Percentiles rank a stretch among this genome's conserved stretches.
Conservation (phyloP, 345 rosid genomes). For the Aurinia saxatilis region DNA sequence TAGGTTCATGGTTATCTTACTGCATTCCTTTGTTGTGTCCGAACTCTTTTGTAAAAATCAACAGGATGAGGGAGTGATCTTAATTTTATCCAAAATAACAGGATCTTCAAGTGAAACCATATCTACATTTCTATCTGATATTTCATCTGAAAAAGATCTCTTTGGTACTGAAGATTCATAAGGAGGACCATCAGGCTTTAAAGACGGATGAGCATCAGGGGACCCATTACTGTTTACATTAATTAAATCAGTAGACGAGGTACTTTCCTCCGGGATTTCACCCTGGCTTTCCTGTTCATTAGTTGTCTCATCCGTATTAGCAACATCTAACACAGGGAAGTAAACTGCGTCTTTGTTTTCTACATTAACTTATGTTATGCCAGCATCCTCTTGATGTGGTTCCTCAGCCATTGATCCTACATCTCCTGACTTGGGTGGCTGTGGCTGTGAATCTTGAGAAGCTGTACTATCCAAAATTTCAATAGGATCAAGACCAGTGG, state of each 20-base stretch:
- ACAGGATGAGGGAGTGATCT: too few species aligned
- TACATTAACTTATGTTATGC: slow-evolving; percentile 23
- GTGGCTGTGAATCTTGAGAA: slow-evolving; percentile 33
- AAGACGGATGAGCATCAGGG: slow-evolving; percentile 29
- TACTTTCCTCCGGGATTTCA: slow-evolving; percentile 34
- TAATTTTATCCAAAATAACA: too few species aligned
- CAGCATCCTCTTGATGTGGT: slow-evolving; percentile 33
- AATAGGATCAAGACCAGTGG: slow-evolving; percentile 31
- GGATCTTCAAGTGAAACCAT: slow-evolving; percentile 39
- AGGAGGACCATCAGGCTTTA: slow-evolving; percentile 28
- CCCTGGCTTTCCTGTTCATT: slow-evolving; percentile 31
- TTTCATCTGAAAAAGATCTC: slow-evolving; percentile 37
- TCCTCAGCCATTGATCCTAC: slow-evolving; percentile 36
- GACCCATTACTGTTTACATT: slow-evolving; percentile 26
- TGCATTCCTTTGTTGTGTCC: neutral
- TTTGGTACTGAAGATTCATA: slow-evolving; percentile 29
- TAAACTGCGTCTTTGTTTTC: slow-evolving; percentile 26
- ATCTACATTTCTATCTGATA: slow-evolving; percentile 36
- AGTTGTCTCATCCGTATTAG: slow-evolving; percentile 31
- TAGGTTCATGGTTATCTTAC: neutral
- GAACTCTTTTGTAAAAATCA: neutral
- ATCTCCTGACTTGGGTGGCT: slow-evolving; percentile 35
- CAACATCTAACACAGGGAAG: slow-evolving; percentile 25
- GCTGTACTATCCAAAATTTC: slow-evolving; percentile 26
- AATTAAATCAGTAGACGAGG: slow-evolving; percentile 25